phyloP scores from a whole-genome alignment of 352 stramenopile species.

The Phytophthora citrophthora region DNA sequence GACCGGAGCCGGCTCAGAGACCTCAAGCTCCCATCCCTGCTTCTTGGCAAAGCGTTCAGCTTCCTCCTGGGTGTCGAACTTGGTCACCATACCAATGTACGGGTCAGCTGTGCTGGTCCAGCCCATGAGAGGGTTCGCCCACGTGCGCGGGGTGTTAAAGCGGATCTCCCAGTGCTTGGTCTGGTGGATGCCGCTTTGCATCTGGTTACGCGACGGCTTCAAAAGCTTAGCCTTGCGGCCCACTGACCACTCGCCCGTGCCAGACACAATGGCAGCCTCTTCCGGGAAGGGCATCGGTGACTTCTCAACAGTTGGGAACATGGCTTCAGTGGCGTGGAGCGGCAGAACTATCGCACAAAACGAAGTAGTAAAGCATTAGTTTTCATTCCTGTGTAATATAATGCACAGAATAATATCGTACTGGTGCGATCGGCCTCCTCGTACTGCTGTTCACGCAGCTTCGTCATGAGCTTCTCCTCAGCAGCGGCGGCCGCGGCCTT shows the following conservation, averaged over 20 bases:
- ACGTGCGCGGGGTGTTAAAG: conserved; percentile 77
- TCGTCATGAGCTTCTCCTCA: conserved; percentile 55
- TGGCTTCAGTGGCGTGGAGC: conserved; percentile 57
- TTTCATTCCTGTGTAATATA: not conserved
- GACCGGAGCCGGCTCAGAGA: conserved; percentile 73
- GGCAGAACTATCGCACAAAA: conserved; percentile 58
- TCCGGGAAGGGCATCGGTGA: conserved; percentile 65
- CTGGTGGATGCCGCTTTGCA: conserved; percentile 85
- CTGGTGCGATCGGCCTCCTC: conserved; percentile 60
- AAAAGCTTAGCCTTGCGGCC: conserved; percentile 78
- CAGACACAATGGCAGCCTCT: conserved; percentile 69
- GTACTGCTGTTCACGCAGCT: conserved; percentile 58
- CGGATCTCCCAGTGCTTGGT: conserved; percentile 89
- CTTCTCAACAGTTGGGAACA: conserved; percentile 55
- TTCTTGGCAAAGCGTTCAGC: conserved; percentile 86
- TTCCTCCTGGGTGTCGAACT: conserved; percentile 90
- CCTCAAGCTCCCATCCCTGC: conserved; percentile 87
- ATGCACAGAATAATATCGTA: conserved; percentile 23
- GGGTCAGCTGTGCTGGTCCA: conserved; percentile 92
- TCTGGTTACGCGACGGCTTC: conserved; percentile 82
- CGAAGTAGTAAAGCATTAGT: not conserved
- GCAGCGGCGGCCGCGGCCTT: conserved; percentile 42
- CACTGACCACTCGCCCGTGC: conserved; percentile 62
- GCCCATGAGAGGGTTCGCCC: conserved; percentile 95
- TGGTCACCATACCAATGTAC: conserved; percentile 83